Conservation (phyloP, 495 filamentous ascomycete genomes). For the Aspergillus ostianus region DNA sequence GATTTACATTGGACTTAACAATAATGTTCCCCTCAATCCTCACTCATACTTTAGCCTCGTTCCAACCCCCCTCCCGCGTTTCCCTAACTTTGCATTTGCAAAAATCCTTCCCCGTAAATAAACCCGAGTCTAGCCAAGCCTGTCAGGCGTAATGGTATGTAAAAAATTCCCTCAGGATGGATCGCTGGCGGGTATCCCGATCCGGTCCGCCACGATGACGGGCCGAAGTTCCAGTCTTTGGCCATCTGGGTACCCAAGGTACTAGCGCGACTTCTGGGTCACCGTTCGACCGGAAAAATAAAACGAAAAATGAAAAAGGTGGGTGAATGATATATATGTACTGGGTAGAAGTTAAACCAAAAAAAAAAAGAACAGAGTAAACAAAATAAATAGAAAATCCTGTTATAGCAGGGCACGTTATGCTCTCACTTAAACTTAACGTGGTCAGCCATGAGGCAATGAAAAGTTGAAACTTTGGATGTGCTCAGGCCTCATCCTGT, state of each 20-base stretch:
- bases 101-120: background rate
- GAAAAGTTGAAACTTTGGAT: slow-evolving; percentile 8
- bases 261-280: background rate
- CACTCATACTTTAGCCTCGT: background rate
- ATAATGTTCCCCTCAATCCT: no score
- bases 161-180: background rate
- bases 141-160: background rate
- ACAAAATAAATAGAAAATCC: background rate
- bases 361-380: slow-evolving; percentile 2
- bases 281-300: background rate
- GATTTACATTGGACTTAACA: background rate
- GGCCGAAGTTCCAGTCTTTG: slow-evolving; percentile 9
- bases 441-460: slow-evolving; percentile 1
- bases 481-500: slow-evolving; percentile 17
- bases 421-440: slow-evolving; percentile 8
- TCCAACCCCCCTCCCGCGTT: background rate
- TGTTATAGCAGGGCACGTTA: slow-evolving; percentile 3
- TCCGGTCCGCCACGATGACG: slow-evolving; percentile 9
- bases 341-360: background rate
- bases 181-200: slow-evolving; percentile 4
- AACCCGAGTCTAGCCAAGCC: background rate
- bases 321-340: slow-evolving; percentile 11
- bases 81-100: no score
- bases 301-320: slow-evolving; percentile 2
- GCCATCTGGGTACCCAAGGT: background rate